These are phyloP conservation scores for Sugiyamaella smithiae DNA, from an alignment of 805 yeast species.

Conservation along the genomic window DNA sequence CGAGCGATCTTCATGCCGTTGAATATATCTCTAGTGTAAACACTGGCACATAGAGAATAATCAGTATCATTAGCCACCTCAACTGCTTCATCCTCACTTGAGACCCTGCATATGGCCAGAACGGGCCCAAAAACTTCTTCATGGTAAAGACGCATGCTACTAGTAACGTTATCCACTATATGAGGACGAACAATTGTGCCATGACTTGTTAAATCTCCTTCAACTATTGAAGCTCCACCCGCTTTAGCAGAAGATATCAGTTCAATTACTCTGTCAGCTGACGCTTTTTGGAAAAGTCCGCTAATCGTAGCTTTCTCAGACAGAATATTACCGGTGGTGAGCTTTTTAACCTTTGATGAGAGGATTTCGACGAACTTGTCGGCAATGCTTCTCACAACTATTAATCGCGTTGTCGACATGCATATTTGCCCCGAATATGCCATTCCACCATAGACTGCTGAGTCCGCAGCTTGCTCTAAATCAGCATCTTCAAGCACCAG, in stretches of 20 bases:
- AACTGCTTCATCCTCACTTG: constrained; percentile 62
- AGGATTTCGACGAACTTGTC: constrained; percentile 54
- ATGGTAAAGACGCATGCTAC: constrained; percentile 58
- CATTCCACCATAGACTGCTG: constrained; percentile 79
- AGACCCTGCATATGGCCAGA: constrained; percentile 60
- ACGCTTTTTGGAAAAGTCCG: constrained; percentile 78
- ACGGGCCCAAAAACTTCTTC: constrained; percentile 93
- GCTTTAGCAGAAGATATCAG: constrained; percentile 71
- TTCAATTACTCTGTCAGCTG: constrained; percentile 66
- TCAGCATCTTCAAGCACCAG: constrained; percentile 84
- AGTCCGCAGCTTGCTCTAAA: constrained; percentile 41
- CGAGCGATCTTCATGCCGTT: constrained; percentile 59
- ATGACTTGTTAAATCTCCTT: constrained; percentile 55
- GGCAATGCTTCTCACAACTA: constrained; percentile 67
- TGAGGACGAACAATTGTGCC: constrained; percentile 76
- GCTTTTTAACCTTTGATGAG: constrained; percentile 45
- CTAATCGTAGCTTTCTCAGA: constrained; percentile 73
- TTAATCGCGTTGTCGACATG: constrained; percentile 87
- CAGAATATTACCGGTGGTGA: constrained; percentile 66
- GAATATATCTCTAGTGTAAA: constrained; percentile 63
- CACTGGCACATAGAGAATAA: constrained; percentile 79
- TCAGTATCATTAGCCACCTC: constrained; percentile 63
- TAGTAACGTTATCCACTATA: constrained; percentile 64
- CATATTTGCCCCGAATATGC: constrained; percentile 94
- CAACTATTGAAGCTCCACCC: constrained; percentile 76